These are phyloP conservation scores for Fragaria ananassa DNA, from an alignment of 306 rosid species.

Conservation along the genomic window DNA sequence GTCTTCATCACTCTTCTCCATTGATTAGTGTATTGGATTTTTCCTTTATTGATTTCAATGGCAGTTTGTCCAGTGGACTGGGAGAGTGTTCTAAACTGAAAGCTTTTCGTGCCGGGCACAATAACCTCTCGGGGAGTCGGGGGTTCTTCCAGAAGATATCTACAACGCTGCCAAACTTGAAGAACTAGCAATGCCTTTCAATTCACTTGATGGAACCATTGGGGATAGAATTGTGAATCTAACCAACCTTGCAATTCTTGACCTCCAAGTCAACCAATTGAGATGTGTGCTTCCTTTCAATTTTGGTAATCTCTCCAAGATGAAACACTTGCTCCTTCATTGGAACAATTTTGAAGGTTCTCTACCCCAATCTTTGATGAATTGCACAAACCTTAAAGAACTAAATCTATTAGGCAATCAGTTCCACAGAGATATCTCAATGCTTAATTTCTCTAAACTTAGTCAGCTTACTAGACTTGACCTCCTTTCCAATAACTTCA, in stretches of 20 bases:
- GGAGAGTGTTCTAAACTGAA: not conserved
- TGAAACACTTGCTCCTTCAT: not conserved
- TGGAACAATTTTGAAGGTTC: not conserved
- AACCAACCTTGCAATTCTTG: not conserved
- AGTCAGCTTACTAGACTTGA: not conserved
- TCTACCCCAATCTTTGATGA: not conserved
- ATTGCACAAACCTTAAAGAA: not conserved
- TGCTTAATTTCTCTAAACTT: not conserved
- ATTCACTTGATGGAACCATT: not conserved
- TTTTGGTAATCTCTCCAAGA: not conserved
- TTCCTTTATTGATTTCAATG: not conserved
- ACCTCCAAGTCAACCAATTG: not conserved
- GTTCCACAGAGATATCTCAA: not conserved
- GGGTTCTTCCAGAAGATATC: not conserved
- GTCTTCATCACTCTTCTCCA: not conserved
- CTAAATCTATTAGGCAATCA: not conserved
- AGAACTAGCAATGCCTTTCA: not conserved
- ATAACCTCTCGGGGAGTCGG: not conserved
- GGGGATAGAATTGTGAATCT: not conserved
- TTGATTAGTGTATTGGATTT: not conserved
- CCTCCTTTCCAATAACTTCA: not conserved
- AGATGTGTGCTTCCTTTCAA: not conserved
- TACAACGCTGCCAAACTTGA: not conserved
- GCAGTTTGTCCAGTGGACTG: not conserved
- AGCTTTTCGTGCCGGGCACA: not conserved